Conservation (phyloP, 108 stramenopile genomes). For the Parmales sp. region DNA sequence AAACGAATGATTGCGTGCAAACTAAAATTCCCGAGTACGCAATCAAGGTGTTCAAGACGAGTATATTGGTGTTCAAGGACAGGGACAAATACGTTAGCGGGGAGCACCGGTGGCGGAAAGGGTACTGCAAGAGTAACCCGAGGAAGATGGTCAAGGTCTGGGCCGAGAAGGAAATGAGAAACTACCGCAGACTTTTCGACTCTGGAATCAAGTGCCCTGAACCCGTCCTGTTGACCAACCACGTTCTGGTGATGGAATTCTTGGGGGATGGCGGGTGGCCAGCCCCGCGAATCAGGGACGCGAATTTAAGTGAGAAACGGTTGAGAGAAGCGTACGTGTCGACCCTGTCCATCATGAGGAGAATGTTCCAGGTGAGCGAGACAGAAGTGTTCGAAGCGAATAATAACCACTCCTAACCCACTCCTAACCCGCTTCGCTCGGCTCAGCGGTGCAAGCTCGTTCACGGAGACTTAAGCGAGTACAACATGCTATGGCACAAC, state of each 20-base stretch:
- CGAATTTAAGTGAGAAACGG: constrained; percentile 46
- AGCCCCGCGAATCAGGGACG: constrained; percentile 87
- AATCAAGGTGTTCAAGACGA: constrained; percentile 97
- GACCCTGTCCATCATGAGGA: constrained; percentile 71
- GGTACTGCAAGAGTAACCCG: constrained; percentile 94
- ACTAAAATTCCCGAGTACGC: constrained; percentile 78
- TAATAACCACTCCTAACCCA: no score
- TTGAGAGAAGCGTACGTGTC: constrained; percentile 74
- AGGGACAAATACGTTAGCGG: constrained; percentile 96
- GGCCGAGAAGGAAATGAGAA: constrained; percentile 98
- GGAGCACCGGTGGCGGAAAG: constrained; percentile 94
- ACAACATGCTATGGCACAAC: constrained; percentile 92
- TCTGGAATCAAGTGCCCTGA: constrained; percentile 78
- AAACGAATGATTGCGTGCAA: no score
- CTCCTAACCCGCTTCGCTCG: no score
- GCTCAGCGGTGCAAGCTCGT: no score
- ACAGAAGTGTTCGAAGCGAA: no score
- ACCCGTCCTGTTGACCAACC: constrained; percentile 78
- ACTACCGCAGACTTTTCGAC: constrained; percentile 73
- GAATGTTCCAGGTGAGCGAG: constrained; percentile 76
- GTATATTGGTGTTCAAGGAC: constrained; percentile 97
- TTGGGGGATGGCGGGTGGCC: constrained; percentile 89
- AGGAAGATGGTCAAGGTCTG: constrained; percentile 99
- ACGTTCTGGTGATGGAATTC: constrained; percentile 97
- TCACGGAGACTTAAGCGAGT: constrained; percentile 74